phyloP scores from a whole-genome alignment of 257 asterid species.

The Solanum ahanhuiri region DNA sequence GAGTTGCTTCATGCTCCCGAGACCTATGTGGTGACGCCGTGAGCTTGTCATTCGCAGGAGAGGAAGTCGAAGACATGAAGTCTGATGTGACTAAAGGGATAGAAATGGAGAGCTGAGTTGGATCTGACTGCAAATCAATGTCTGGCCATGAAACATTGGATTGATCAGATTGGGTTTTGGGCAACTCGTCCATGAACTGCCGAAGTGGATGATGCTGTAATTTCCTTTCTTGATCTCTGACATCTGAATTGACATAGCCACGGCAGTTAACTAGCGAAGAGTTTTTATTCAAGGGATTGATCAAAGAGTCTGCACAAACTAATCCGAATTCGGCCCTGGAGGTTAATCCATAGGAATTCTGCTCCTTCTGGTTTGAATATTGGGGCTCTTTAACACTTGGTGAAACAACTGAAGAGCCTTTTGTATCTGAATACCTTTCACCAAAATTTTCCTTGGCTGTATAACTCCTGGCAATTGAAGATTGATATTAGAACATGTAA shows the following conservation, averaged over 20 bases:
- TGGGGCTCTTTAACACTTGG: conserved; percentile 19
- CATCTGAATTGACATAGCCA: conserved; percentile 9
- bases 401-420: conserved; percentile 17
- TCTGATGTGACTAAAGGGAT: conserved; percentile 39
- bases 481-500: neutral
- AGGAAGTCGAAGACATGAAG: conserved; percentile 48
- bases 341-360: conserved; percentile 19
- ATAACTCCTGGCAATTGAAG: conserved; percentile 26
- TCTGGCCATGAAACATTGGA: conserved; percentile 29
- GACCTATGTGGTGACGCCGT: conserved; percentile 31
- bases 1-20: conserved; percentile 34
- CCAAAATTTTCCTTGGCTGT: conserved; percentile 21
- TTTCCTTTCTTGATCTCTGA: conserved; percentile 13
- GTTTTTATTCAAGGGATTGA: conserved; percentile 59
- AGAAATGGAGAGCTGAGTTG: conserved; percentile 76
- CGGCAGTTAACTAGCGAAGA: conserved; percentile 30
- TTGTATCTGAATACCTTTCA: conserved; percentile 17
- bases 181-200: conserved; percentile 73
- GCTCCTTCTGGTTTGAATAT: conserved; percentile 13
- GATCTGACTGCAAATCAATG: conserved; percentile 26
- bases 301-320: conserved; percentile 66
- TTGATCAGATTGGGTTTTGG: conserved; percentile 23
- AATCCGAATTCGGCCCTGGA: conserved; percentile 44
- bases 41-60: conserved; percentile 29
- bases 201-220: conserved; percentile 27